Evolutionary conservation across 2,329 filamentous ascomycete species (phyloP), one percentile per base, ranked within the genome.

Genomic region (Fusarium marasasianum): DNA sequence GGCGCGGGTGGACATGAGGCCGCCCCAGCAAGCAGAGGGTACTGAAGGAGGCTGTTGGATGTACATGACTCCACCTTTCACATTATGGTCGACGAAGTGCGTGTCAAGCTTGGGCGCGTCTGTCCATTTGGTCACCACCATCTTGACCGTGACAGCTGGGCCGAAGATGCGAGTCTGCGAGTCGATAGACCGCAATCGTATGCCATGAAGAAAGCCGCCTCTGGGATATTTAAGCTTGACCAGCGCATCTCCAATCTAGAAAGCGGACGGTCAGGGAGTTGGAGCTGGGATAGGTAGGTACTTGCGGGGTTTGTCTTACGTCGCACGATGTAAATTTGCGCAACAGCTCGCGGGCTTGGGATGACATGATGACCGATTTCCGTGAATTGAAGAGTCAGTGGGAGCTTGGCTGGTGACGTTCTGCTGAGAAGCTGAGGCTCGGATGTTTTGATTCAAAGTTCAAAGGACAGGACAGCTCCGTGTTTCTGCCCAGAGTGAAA

Each of bases 51-150:
- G 79, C 43, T 81, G 78, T 43, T 79, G 74, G 9, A 81, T 71
- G 47, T 78, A 81, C 78, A 81, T 79, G 63, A 81, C 59, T 17
- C 73, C 66, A 1, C 64, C 62, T 4, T 66, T 38, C 15, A 59
- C 54, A n/a, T 79, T 79, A 63, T 74, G 73, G 65, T 81, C 79
- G 9, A 75, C 79, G 53, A 80, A 80, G 33, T 81, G 79, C 62
- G 62, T 73, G 7, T 75, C 65, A n/a, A 76, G 75, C 14, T 35
- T 35, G 14, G 33, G 33, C 14, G 33, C 33, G 33, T 35, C 33
- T 35, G 6, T 35, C 33, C 33, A 35, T 35, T 35, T 35, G 0
- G 33, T 35, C 14, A 35, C 33, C 33, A 35, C 33, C 78, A 80
- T 80, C 35, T 79, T 71, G 22, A 81, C 77, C 1, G 79, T 81